Percentiles rank a stretch among this genome's conserved stretches.
phyloP scores from a whole-genome alignment of 176 grass and related monocot genomes.

The Triticum timopheevii region DNA sequence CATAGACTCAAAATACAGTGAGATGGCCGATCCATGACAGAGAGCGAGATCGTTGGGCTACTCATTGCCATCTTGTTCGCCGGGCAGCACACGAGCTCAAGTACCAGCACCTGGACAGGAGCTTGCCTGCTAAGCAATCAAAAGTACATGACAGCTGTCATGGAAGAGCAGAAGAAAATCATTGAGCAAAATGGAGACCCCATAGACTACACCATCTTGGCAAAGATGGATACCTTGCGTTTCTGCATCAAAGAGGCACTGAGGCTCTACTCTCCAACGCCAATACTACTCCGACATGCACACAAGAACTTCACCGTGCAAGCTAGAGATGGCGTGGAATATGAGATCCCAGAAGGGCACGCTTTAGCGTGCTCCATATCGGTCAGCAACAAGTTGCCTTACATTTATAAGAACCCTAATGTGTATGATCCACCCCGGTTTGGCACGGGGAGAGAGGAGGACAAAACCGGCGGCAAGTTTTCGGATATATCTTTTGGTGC shows the following conservation, averaged over 20 bases:
- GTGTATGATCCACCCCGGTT: not conserved
- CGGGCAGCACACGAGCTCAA: not conserved
- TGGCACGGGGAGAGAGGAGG: not conserved
- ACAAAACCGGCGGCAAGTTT: not conserved
- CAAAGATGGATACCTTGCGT: not conserved
- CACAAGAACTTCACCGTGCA: not conserved
- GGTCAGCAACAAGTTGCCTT: not conserved
- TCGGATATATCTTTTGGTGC: not conserved
- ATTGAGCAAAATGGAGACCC: not conserved
- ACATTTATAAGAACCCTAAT: not conserved
- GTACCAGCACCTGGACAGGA: not conserved
- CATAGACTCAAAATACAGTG: not conserved
- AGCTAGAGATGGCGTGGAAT: not conserved
- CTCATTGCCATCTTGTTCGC: not conserved
- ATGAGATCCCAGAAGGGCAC: not conserved
- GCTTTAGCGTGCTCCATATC: not conserved
- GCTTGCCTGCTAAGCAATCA: not conserved
- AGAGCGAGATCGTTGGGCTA: not conserved
- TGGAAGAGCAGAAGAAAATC: not conserved
- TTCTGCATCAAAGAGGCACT: not conserved
- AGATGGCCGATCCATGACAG: not conserved
- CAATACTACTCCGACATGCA: not conserved
- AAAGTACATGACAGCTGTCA: not conserved
- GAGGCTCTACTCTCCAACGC: not conserved
- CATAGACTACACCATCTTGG: not conserved